Base-by-base conservation (phyloP, 1,139 yeast species). In the Suhomyces guaymorum region DNA sequence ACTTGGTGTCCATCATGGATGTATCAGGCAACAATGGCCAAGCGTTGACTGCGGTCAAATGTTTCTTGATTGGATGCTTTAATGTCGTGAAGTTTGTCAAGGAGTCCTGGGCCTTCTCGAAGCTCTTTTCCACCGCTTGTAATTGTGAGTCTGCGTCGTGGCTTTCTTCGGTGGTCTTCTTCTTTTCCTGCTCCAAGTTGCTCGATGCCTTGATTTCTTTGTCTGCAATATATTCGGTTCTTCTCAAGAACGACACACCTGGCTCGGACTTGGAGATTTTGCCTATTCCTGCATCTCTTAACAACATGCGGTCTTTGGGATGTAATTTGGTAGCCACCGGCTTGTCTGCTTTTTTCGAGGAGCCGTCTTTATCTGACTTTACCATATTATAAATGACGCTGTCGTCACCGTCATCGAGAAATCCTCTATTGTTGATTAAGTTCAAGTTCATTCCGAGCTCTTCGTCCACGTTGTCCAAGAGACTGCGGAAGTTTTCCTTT, bases 21-120 rank as follows among this genome's bases (percentile, higher is more conserved):
- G 95, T 80, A 58, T 92, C 97, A 3, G 98, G 98, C 43, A 90
- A 66, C 22, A 92, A 66, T 23, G 85, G 82, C 87, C 89, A 86
- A 1, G 90, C 73, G 42, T 73, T 75, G 17, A 82, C 89, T 0
- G 96, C 95, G 39, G 73, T 81, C 38, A 88, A 63, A 37, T 77
- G 70, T 55, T 76, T 84, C 64, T 82, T 87, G 24, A 75, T 73
- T 25, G 98, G 97, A 61, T 92, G 97, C 48, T 64, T 73, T 42
- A 89, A 63, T 8, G 37, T 33, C 22, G 75, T 71, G 18, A 68
- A 69, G 47, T 66, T 54, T 24, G 47, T 44, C 28, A 75, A 62
- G 2, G 80, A 61, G 23, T 75, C 74, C 37, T 72, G 72, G 2
- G 83, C 77, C 23, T 61, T 61, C 28, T 78, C 87, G 55, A 92